A percentile compares a stretch with the other conserved stretches of the same genome.
Conservation (phyloP, 1,284 basidiomycete species). For the Earliella scabrosa region DNA sequence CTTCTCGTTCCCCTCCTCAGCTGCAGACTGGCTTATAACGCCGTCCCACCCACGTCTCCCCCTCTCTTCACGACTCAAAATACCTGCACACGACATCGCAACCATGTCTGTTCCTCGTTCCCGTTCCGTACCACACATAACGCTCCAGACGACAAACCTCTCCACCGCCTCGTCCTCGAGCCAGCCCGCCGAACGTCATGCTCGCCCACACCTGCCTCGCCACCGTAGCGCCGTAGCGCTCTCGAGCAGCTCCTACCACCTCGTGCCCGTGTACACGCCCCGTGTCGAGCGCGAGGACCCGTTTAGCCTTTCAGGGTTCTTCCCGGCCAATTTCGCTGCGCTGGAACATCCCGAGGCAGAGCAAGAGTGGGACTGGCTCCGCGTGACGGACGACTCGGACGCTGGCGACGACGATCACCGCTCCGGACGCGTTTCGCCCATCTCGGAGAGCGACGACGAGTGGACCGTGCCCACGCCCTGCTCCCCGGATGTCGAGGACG, state of each 20-base stretch:
- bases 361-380: conserved; percentile 48
- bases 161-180: conserved; percentile 7
- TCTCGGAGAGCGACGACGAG: conserved; percentile 31
- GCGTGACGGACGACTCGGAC: conserved; percentile 11
- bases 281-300: conserved; percentile 43
- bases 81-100: conserved; percentile 1
- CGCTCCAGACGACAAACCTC: conserved; percentile 13
- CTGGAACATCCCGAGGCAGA: conserved; percentile 26
- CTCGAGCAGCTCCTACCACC: conserved; percentile 1
- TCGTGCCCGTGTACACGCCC: conserved; percentile 18
- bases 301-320: conserved; percentile 55
- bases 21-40: conserved; percentile 7
- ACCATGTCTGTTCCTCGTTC: conserved; percentile 35
- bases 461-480: conserved; percentile 25
- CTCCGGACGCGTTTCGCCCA: conserved; percentile 28
- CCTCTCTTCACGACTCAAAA: background rate
- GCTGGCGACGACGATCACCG: conserved; percentile 29
- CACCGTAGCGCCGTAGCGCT: conserved; percentile 26
- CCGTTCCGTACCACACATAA: conserved; percentile 31
- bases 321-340: conserved; percentile 42
- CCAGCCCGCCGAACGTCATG: conserved; percentile 2
- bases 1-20: background rate
- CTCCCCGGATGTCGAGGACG: conserved; percentile 29
- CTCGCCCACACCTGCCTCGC: conserved; percentile 24
- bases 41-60: background rate